Evolutionary conservation across 2,329 filamentous ascomycete genomes (phyloP).

Genomic region (Clarireedia monteithiana): DNA sequence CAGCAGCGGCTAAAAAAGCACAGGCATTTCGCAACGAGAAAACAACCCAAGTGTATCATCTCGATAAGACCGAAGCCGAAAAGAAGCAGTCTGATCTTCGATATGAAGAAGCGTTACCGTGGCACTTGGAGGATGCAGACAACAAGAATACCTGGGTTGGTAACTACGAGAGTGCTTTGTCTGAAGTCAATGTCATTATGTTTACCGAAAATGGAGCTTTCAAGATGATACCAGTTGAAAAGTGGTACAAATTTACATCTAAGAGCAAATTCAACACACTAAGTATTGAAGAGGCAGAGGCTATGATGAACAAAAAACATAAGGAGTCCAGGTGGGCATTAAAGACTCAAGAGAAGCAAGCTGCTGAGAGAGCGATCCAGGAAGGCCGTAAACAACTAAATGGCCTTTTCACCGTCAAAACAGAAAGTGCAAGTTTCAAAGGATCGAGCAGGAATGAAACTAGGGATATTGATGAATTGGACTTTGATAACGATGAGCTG

Average conservation of each 20-base stretch:
- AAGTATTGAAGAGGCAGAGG: constrained; percentile 78
- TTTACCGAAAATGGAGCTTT: constrained; percentile 64
- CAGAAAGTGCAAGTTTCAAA: constrained; percentile 58
- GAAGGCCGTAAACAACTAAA: constrained; percentile 46
- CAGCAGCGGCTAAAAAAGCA: constrained; percentile 28
- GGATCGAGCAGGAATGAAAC: constrained; percentile 55
- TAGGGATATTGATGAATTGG: constrained; percentile 63
- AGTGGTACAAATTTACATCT: constrained; percentile 83
- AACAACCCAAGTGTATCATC: constrained; percentile 75
- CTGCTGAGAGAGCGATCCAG: constrained; percentile 46
- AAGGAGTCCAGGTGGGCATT: constrained; percentile 76
- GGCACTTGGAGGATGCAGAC: constrained; percentile 95
- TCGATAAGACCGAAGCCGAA: constrained; percentile 61
- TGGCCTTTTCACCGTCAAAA: constrained; percentile 49
- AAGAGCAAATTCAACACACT: constrained; percentile 74
- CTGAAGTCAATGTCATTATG: constrained; percentile 75
- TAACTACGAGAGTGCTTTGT: constrained; percentile 81
- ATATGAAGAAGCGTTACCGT: constrained; percentile 92
- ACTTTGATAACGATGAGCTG: constrained; percentile 58
- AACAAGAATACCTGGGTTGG: constrained; percentile 93
- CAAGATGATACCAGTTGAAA: constrained; percentile 84
- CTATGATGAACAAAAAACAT: constrained; percentile 70
- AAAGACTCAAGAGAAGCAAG: constrained; percentile 53
- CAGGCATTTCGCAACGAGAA: constrained; percentile 74
- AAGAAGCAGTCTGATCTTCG: constrained; percentile 66